Base-by-base conservation (phyloP, 768 basidiomycete species). In the Calocybe gangraenosa region DNA sequence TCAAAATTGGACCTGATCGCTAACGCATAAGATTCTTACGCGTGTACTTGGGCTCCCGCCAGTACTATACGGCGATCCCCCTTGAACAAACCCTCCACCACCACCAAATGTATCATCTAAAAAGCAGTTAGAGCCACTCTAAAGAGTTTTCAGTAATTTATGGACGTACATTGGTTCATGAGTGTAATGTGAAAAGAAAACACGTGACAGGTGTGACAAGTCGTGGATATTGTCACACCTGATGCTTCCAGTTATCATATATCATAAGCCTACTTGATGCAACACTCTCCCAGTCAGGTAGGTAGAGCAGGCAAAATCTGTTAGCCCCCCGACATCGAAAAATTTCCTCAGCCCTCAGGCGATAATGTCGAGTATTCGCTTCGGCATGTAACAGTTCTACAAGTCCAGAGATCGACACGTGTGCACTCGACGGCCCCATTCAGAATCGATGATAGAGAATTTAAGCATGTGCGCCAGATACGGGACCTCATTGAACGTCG, bases 11-110 rank as follows among this genome's bases (percentile, higher is more conserved):
- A 17, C 9, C 41, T 22, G 34, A 34, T 9, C 1, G 40, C 22
- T 17, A 20, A 21, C 34, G 7, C 11, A 21, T 13, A 30, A 40
- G 37, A 18, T 45, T n/a, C 66, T 57, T 51, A 67, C 76, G 67
- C 59, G 72, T 61, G 80, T 74, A 35, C 84, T 75, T 2, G 84
- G 84, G 54, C 82, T 87, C 30, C 78, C 78, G 44, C 67, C 67
- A 5, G 68, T 63, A 49, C 77, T 73, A 46, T 75, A 82, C 7
- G 81, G 82, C 34, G 82, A 84, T 20, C 75, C 78, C 33, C 77
- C 74, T 25, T 75, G 72, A 40, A 84, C 53, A 52, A 77, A 84
- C 4, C 81, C 79, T 41, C 81, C 79, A 2, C 76, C 78, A 28
- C 69, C 71, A 67, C 51, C 49, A 35, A 55, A 58, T 57, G 74